Evolutionary conservation across 2,329 filamentous ascomycete species (phyloP).

Genomic region (Cladosporium cucumerinum): DNA sequence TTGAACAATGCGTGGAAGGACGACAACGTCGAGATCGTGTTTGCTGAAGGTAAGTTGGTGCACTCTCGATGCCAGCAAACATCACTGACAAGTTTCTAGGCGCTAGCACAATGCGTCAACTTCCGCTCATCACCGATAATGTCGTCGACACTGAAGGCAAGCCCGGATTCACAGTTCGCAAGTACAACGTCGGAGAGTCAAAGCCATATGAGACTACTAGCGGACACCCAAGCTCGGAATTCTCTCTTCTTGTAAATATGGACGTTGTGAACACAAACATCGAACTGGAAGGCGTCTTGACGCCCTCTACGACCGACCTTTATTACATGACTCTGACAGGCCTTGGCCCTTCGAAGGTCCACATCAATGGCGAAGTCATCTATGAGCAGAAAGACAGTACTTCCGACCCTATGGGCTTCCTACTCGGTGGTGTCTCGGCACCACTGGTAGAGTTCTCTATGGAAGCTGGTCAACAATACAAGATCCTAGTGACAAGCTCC

Average conservation of each 20-base stretch:
- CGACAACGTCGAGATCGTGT: slow-evolving; percentile 3
- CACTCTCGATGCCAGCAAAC: not conserved
- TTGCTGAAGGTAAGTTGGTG: not conserved
- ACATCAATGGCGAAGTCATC: not conserved
- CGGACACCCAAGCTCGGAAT: not conserved
- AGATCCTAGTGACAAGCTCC: not conserved
- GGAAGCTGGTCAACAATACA: not conserved
- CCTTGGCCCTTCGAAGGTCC: slow-evolving; percentile 7
- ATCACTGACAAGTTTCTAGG: not conserved
- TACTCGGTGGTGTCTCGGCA: not conserved
- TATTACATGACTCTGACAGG: slow-evolving; percentile 3
- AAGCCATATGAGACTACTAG: not conserved
- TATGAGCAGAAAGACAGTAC: slow-evolving; percentile 4
- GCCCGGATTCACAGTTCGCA: slow-evolving; percentile 10
- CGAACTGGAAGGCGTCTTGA: slow-evolving; percentile 4
- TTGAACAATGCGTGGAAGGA: not conserved
- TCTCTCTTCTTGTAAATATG: not conserved
- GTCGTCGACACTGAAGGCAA: slow-evolving; percentile 7
- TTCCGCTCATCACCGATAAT: not conserved
- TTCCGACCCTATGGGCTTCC: slow-evolving; percentile 6
- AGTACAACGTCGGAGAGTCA: slow-evolving; percentile 1
- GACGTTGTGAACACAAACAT: not conserved
- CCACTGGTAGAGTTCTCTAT: not conserved
- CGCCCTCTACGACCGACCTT: not conserved
- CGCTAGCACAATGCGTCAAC: slow-evolving; percentile 1